phyloP scores from a whole-genome alignment of 768 basidiomycete genomes.

The Phaeotremella skinneri region DNA sequence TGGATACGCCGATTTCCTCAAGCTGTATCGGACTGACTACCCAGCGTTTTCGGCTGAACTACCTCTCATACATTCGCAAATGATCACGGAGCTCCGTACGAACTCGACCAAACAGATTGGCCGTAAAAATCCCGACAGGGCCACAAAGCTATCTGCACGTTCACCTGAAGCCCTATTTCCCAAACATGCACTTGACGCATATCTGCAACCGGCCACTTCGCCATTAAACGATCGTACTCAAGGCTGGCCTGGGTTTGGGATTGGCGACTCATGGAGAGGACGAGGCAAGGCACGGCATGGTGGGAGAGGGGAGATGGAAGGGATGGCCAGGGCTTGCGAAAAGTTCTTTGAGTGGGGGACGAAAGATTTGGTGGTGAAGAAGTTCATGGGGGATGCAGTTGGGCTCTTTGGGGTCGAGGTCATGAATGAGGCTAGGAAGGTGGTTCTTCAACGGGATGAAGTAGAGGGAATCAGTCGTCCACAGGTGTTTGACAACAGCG shows the following conservation, averaged over 20 bases:
- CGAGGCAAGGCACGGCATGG: constrained; percentile 35
- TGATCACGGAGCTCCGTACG: constrained; percentile 51
- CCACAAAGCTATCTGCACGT: constrained; percentile 66
- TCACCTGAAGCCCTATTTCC: constrained; percentile 69
- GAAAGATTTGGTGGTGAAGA: constrained; percentile 73
- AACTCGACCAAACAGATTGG: constrained; percentile 62
- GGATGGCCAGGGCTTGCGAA: constrained; percentile 76
- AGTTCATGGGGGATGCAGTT: constrained; percentile 66
- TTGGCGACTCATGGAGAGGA: constrained; percentile 13
- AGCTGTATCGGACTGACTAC: constrained; percentile 17
- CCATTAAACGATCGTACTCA: constrained; percentile 16
- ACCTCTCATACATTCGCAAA: constrained; percentile 11
- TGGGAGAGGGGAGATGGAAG: constrained; percentile 51
- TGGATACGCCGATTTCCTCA: constrained; percentile 63
- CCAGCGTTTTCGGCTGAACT: constrained; percentile 12
- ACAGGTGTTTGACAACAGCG: constrained; percentile 4
- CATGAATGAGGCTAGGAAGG: constrained; percentile 68
- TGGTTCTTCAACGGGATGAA: constrained; percentile 58
- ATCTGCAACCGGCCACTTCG: constrained; percentile 67
- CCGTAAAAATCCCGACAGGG: constrained; percentile 59
- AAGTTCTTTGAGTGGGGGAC: constrained; percentile 91
- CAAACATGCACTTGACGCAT: constrained; percentile 71
- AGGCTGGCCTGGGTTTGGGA: constrained; percentile 47
- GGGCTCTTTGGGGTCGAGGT: constrained; percentile 71
- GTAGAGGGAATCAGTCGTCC: background rate